Percentiles rank a stretch among this genome's conserved stretches.
Conservation (phyloP, 768 basidiomycete genomes). For the Amanita phalloides region DNA sequence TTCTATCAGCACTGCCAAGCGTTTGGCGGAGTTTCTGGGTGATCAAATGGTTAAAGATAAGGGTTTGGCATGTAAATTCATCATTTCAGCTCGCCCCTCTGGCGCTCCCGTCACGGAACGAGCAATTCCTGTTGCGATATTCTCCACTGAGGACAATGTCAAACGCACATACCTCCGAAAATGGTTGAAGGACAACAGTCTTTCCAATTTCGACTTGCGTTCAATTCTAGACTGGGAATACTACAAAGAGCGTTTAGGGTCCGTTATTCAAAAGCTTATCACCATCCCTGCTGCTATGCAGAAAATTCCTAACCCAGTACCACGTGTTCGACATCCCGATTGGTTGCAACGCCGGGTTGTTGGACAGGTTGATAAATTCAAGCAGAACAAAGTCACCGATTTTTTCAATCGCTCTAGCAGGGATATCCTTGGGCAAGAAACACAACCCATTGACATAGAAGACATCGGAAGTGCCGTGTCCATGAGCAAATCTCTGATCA, state of each 20-base stretch:
- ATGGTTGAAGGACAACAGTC: constrained; percentile 91
- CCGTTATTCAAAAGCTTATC: constrained; percentile 97
- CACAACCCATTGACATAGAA: constrained; percentile 15
- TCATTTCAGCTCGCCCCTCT: constrained; percentile 88
- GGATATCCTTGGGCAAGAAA: constrained; percentile 19
- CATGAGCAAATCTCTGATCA: constrained; percentile 9
- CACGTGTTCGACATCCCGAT: constrained; percentile 92
- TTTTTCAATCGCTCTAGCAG: constrained; percentile 57
- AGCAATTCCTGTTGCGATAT: constrained; percentile 94
- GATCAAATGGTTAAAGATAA: constrained; percentile 99
- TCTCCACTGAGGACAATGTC: constrained; percentile 87
- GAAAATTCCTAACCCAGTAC: constrained; percentile 92
- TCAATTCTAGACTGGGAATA: constrained; percentile 97
- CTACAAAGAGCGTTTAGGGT: constrained; percentile 95
- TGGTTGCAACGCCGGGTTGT: constrained; percentile 92
- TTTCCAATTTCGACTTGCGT: constrained; percentile 82
- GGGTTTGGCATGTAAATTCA: constrained; percentile 96
- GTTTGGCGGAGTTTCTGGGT: constrained; percentile 93
- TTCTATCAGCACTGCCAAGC: constrained; percentile 91
- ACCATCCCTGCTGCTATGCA: constrained; percentile 99
- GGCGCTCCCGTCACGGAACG: constrained; percentile 96
- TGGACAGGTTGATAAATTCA: constrained; percentile 89
- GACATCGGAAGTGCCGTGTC: constrained; percentile 56
- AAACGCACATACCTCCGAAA: constrained; percentile 87
- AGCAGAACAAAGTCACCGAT: constrained; percentile 94